Conservation (phyloP, 1,284 basidiomycete species). For the Austroboletus novae-zelandiae region DNA sequence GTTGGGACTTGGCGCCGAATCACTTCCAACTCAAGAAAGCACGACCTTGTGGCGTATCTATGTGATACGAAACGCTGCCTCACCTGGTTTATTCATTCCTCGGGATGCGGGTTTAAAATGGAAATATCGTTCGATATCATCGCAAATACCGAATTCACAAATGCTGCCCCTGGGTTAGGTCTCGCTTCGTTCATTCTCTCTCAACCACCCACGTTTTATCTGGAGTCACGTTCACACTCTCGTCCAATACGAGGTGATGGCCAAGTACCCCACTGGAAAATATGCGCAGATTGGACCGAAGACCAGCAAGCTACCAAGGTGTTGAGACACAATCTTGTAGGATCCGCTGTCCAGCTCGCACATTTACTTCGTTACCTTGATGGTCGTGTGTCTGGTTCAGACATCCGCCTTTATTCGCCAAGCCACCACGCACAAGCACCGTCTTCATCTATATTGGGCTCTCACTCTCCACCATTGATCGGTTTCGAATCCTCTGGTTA, state of each 20-base stretch:
- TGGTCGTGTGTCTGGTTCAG: constrained; percentile 35
- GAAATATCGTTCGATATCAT: constrained; percentile 71
- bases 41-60: constrained; percentile 73
- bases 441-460: constrained; percentile 36
- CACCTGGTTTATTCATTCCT: constrained; percentile 74
- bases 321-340: constrained; percentile 64
- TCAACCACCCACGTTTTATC: constrained; percentile 63
- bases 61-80: constrained; percentile 63
- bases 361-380: constrained; percentile 55
- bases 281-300: constrained; percentile 76
- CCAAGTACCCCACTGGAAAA: constrained; percentile 52
- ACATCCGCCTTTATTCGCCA: constrained; percentile 38
- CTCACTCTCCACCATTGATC: constrained; percentile 40
- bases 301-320: constrained; percentile 65
- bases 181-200: constrained; percentile 63
- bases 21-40: constrained; percentile 48
- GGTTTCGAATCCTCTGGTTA: constrained; percentile 15
- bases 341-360: constrained; percentile 59
- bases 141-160: constrained; percentile 53
- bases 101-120: constrained; percentile 77
- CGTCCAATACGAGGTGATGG: constrained; percentile 30
- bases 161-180: constrained; percentile 53
- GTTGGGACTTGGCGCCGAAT: constrained; percentile 78
- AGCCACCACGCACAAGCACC: constrained; percentile 28
- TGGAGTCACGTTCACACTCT: constrained; percentile 46